Percentiles rank a stretch among this genome's conserved stretches.
phyloP scores from a whole-genome alignment of 495 filamentous ascomycete genomes.

The Rhypophila decipiens region DNA sequence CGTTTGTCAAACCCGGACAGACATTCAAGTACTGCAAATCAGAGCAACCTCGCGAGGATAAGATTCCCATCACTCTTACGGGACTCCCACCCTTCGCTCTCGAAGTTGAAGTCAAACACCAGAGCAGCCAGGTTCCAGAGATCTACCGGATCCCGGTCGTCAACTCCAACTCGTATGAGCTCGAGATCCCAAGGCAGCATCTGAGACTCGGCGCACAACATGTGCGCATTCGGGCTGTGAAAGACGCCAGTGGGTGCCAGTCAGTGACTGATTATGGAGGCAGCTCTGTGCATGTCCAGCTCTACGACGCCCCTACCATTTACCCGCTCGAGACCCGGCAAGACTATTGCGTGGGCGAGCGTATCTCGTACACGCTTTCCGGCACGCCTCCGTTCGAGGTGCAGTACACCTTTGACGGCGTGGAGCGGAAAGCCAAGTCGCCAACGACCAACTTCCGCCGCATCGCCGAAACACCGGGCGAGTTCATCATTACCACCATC shows the following conservation, averaged over 20 bases:
- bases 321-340: constrained; percentile 72
- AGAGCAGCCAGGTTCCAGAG: constrained; percentile 71
- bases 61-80: constrained; percentile 74
- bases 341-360: constrained; percentile 94
- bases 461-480: constrained; percentile 82
- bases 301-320: constrained; percentile 88
- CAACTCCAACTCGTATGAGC: constrained; percentile 61
- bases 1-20: constrained; percentile 80
- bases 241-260: constrained; percentile 78
- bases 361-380: constrained; percentile 81
- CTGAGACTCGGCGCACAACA: constrained; percentile 80
- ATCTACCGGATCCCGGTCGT: constrained; percentile 72
- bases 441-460: constrained; percentile 75
- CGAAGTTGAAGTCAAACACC: constrained; percentile 88
- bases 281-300: constrained; percentile 73
- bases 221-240: constrained; percentile 80
- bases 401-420: constrained; percentile 80
- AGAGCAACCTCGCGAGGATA: constrained; percentile 71
- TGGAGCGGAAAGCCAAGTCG: constrained; percentile 69
- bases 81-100: constrained; percentile 84
- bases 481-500: constrained; percentile 78
- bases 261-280: constrained; percentile 53
- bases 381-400: constrained; percentile 87
- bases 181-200: constrained; percentile 74
- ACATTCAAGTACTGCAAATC: constrained; percentile 91